Percentiles rank a stretch among this genome's conserved stretches.
These are phyloP conservation scores for Bruguiera sexangula DNA, from an alignment of 345 rosid species.

Conservation along the genomic window DNA sequence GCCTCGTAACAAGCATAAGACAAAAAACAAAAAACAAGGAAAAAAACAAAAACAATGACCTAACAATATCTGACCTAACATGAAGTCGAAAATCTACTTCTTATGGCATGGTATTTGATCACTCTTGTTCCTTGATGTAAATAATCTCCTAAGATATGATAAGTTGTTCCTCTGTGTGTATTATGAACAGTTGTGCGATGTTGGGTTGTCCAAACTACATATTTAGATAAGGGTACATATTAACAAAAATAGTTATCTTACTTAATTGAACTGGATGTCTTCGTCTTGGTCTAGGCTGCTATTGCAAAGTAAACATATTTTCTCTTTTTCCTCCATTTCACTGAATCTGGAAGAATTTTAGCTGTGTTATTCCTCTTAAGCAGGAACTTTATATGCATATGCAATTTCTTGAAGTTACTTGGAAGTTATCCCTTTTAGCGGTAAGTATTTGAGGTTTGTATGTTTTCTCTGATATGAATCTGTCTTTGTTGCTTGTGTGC, in stretches of 20 bases:
- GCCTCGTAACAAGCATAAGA: no score
- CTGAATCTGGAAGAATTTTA: not conserved
- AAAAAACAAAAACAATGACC: no score
- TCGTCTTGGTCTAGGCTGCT: not conserved
- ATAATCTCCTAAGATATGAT: not conserved
- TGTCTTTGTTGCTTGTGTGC: not conserved
- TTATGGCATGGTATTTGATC: not conserved
- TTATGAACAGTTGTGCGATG: no score
- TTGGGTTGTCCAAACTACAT: not conserved
- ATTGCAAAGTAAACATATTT: not conserved
- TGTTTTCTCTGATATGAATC: conserved; percentile 1
- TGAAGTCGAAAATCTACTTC: not conserved
- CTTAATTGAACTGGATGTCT: not conserved
- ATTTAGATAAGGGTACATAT: not conserved
- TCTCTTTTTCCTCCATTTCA: not conserved
- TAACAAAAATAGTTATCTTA: no score
- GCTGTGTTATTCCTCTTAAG: conserved; percentile 9
- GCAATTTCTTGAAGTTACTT: conserved; percentile 49
- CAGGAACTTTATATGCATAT: conserved; percentile 66
- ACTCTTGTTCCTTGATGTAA: not conserved
- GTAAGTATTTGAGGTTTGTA: conserved; percentile 27
- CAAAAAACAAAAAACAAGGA: no score
- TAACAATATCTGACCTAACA: not conserved
- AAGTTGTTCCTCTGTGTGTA: not conserved
- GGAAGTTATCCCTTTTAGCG: conserved; percentile 21